These are phyloP conservation scores for Penicillium pancosmium DNA, from an alignment of 495 filamentous ascomycete species.

Conservation along the genomic window DNA sequence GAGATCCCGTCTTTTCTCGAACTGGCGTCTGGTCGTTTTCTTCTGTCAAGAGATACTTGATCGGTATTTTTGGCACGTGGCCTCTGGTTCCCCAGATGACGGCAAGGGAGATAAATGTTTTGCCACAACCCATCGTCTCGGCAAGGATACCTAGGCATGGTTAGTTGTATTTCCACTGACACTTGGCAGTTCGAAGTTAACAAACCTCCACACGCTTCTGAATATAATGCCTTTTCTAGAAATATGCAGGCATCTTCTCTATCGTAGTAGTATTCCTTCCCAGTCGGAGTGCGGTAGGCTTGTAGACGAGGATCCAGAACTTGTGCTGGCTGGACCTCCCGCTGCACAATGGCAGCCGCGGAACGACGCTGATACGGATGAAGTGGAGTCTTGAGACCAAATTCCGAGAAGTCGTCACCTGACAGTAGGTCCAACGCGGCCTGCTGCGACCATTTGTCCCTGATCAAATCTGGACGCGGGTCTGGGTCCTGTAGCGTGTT, in stretches of 20 bases:
- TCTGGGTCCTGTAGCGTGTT: slow-evolving; percentile 78
- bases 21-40: slow-evolving; percentile 39
- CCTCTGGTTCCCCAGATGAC: slow-evolving; percentile 79
- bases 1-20: slow-evolving; percentile 50
- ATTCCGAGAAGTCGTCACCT: slow-evolving; percentile 40
- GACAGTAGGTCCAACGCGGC: slow-evolving; percentile 66
- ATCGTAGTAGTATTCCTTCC: slow-evolving; percentile 71
- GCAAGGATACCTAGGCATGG: slow-evolving; percentile 40
- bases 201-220: slow-evolving; percentile 71
- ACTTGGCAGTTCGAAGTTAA: neutral
- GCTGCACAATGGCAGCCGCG: slow-evolving; percentile 83
- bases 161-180: neutral
- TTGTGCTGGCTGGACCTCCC: slow-evolving; percentile 66
- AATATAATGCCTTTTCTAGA: slow-evolving; percentile 68
- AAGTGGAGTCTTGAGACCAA: slow-evolving; percentile 67
- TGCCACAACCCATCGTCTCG: slow-evolving; percentile 75
- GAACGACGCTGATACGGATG: slow-evolving; percentile 83
- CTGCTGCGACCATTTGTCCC: slow-evolving; percentile 56
- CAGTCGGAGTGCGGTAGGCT: slow-evolving; percentile 57
- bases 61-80: slow-evolving; percentile 66
- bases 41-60: slow-evolving; percentile 48
- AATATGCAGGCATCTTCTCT: slow-evolving; percentile 62
- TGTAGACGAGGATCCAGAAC: slow-evolving; percentile 76
- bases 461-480: slow-evolving; percentile 54
- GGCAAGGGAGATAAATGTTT: slow-evolving; percentile 86